Evolutionary conservation across 1,139 yeast species (phyloP), one percentile per base, ranked within the genome.

Genomic region (Saccharomyces hybrid): DNA sequence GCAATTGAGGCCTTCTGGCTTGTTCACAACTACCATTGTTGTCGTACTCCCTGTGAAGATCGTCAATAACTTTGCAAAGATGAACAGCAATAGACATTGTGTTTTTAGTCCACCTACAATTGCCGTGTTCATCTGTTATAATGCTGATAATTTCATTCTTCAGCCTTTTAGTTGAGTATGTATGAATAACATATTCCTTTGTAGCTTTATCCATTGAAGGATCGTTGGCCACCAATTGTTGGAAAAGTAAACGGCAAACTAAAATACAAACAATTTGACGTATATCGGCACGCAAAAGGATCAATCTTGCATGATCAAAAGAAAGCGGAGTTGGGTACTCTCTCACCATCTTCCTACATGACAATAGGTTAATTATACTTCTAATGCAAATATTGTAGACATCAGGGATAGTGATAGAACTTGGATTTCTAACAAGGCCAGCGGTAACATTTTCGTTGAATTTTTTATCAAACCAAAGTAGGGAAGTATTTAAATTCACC

Each of bases 21-120:
- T 20, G 16, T 38, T 38, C 44, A 9, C 20, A 4, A 20, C 25
- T 20, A 20, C 26, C 44, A 9, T 47, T 16, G 11, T 31, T 47
- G 49, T 54, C 57, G 38, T 59, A 61, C 47, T 62, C 63, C 16
- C 32, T 53, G 47, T 60, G 66, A 59, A 54, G 67, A 64, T 60
- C 75, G 38, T 60, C 60, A 46, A 69, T 67, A 13, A 65, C 69
- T 57, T 81, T 81, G 51, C 85, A 82, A 52, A 88, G 71, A 66
- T 88, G 95, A 56, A 89, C 77, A 5, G 93, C 81, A 58, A 89
- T 80, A 29, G 86, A 77, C 58, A 83, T 79, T 41, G 88, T 81
- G 68, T 89, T 88, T 65, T 88, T 82, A 1, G 96, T 88, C 96
- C 96, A 89, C 73, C 89, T 87, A 58, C 88, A 82, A 67, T 86